phyloP scores from a whole-genome alignment of 345 rosid species.

The Salix suchowensis region DNA sequence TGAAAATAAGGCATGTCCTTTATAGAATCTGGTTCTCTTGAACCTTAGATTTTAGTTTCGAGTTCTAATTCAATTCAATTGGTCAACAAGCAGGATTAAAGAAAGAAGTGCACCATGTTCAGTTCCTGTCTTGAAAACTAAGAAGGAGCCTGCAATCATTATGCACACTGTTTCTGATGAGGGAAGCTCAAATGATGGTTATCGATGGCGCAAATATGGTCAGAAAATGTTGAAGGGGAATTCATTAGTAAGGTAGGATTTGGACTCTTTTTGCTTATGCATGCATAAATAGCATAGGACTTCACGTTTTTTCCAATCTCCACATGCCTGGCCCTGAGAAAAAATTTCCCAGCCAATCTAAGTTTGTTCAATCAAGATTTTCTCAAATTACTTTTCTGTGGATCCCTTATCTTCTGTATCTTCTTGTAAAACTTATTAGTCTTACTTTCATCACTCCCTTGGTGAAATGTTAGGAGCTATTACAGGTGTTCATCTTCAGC shows the following conservation, averaged over 20 bases:
- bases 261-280: background rate
- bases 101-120: background rate
- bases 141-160: constrained; percentile 4
- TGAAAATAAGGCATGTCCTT: constrained; percentile 3
- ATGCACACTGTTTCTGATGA: constrained; percentile 17
- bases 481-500: constrained; percentile 26
- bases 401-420: background rate
- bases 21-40: background rate
- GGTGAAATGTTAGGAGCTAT: constrained; percentile 22
- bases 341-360: background rate
- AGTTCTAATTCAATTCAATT: background rate
- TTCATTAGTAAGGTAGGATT: constrained; percentile 13
- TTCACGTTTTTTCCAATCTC: background rate
- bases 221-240: constrained; percentile 29
- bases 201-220: constrained; percentile 29
- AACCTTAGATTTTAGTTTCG: background rate
- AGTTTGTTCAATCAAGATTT: background rate
- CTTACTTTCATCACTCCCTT: background rate
- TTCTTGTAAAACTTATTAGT: background rate
- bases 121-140: background rate
- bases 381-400: background rate
- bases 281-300: background rate
- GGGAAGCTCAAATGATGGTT: constrained; percentile 13
- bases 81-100: constrained; percentile 5
- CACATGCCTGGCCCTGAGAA: background rate